phyloP scores from a whole-genome alignment of 495 filamentous ascomycete species.

The Aeminium ludgeri region DNA sequence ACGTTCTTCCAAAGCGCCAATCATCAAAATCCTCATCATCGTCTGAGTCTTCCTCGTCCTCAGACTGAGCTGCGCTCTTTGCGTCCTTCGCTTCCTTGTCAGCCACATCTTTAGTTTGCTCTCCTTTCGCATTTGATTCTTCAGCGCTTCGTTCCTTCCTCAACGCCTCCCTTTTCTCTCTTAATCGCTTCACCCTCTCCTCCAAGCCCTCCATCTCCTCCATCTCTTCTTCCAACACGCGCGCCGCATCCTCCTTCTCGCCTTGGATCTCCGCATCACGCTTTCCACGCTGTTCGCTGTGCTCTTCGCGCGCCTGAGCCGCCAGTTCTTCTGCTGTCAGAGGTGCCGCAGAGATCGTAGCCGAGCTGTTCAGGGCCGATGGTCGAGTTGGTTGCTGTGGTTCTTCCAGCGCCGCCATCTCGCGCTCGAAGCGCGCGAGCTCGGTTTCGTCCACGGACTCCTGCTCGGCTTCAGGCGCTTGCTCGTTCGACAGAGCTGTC shows the following conservation, averaged over 20 bases:
- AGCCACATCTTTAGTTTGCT: no score
- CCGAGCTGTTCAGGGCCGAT: constrained; percentile 25
- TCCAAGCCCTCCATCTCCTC: constrained; percentile 90
- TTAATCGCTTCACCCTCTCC: constrained; percentile 55
- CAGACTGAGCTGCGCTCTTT: no score
- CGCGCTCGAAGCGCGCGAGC: constrained; percentile 84
- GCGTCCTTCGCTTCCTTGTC: no score
- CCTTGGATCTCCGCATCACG: constrained; percentile 53
- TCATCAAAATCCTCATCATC: no score
- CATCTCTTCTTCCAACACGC: constrained; percentile 67
- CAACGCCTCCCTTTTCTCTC: constrained; percentile 49
- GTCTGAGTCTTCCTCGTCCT: no score
- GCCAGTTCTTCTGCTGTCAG: constrained; percentile 58
- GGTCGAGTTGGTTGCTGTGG: constrained; percentile 20
- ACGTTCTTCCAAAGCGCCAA: no score
- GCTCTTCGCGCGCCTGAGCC: constrained; percentile 43
- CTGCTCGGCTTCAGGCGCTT: constrained; percentile 6
- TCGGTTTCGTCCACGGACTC: constrained; percentile 56
- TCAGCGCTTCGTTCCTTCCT: no score
- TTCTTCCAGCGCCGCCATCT: constrained; percentile 41
- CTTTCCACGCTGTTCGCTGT: constrained; percentile 33
- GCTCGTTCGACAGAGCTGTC: constrained; percentile 8
- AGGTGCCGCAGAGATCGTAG: constrained; percentile 54
- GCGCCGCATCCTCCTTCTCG: constrained; percentile 71
- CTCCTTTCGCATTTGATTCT: no score